Evolutionary conservation across 352 stramenopile genomes (phyloP).

Genomic region (Pythium apleroticum): DNA sequence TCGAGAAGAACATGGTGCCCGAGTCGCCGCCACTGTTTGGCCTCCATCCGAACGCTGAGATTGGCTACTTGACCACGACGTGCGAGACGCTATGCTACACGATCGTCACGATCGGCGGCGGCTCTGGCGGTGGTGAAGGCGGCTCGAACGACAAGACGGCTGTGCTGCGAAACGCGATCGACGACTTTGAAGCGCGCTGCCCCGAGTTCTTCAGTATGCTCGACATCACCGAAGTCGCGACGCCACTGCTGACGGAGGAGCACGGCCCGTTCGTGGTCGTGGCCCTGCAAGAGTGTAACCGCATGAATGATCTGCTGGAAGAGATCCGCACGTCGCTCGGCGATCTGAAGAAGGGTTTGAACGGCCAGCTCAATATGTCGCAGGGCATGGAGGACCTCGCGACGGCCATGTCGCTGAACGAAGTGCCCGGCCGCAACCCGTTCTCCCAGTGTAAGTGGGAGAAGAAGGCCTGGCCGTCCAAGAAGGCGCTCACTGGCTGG

Average conservation of each 20-base stretch:
- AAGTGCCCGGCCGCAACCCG: constrained; percentile 93
- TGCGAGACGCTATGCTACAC: constrained; percentile 93
- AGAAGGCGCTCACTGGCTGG: constrained; percentile 91
- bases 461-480: constrained; percentile 94
- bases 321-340: constrained; percentile 90
- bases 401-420: constrained; percentile 90
- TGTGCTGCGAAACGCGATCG: constrained; percentile 84
- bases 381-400: constrained; percentile 94
- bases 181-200: constrained; percentile 89
- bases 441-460: constrained; percentile 96
- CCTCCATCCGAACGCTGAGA: constrained; percentile 95
- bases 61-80: constrained; percentile 93
- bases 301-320: constrained; percentile 93
- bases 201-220: constrained; percentile 93
- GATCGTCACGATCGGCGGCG: constrained; percentile 90
- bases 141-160: constrained; percentile 70
- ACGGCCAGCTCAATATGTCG: constrained; percentile 96
- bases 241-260: constrained; percentile 85
- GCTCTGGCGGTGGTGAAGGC: constrained; percentile 58
- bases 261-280: constrained; percentile 94
- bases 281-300: constrained; percentile 92
- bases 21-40: constrained; percentile 93
- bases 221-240: constrained; percentile 84
- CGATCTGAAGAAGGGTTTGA: constrained; percentile 95
- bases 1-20: constrained; percentile 92